Evolutionary conservation across 208 protist species (phyloP), one percentile per base, ranked within the genome.

Genomic region (Leishmania arabica): DNA sequence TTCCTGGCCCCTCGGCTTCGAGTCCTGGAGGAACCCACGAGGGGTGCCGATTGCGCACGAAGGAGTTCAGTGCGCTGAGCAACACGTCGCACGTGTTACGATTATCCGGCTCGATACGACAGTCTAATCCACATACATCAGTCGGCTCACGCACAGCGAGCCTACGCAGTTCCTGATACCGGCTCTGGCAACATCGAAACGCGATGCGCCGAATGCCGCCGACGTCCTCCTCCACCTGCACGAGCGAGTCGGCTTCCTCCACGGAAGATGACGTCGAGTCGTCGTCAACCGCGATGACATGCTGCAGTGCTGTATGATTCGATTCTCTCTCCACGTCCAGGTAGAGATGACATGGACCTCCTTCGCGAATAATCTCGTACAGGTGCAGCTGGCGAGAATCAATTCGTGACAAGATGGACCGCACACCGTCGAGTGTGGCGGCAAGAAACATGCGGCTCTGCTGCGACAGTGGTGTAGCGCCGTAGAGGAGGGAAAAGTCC

Each of bases 321-420:
- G 24, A 68, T 40, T 91, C 90, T 17, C 91, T 82, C 76, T 97
- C 94, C n/a, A 97, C 92, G 80, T 97, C 94, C n/a, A 97, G 87
- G 81, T 95, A 97, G 31, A 96, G 72, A 73, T 95, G 92, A 75
- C 94, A 97, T 2, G 89, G 89, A 7, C 71, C 40, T 4, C 80
- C 81, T 60, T 92, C 94, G 40, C 94, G 91, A 73, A 97, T 92
- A 60, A 97, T 88, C 74, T 97, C 94, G 85, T 97, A 97, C 45
- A 97, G 75, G 78, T 97, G 94, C 58, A 90, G 87, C 83, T 96
- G 91, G 9, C 70, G 58, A 0, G 91, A 66, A 31, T 88, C 84
- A 56, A 97, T 87, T 21, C 58, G 66, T 15, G 64, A 24, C 27
- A 92, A 47, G 49, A 96, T 80, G 5, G 64, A 58, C 34, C 40